A percentile compares a stretch with the other conserved stretches of the same genome.
phyloP scores from a whole-genome alignment of 176 grass and related monocot genomes.

The Dactylis glomerata region DNA sequence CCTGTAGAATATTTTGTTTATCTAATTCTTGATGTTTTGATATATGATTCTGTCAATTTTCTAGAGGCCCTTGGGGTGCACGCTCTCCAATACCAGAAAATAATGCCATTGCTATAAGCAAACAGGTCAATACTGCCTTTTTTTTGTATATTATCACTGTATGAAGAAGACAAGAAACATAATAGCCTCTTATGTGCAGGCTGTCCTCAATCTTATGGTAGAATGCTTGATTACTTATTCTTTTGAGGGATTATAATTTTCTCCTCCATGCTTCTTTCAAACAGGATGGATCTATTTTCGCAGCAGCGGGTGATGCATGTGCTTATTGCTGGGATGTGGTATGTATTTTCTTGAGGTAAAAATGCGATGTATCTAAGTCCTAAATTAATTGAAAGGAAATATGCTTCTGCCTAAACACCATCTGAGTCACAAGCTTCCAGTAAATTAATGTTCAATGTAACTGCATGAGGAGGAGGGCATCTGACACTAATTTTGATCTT shows the following conservation, averaged over 20 bases:
- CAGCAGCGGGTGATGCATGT: constrained; percentile 81
- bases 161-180: neutral
- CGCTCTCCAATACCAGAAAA: constrained; percentile 88
- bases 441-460: neutral
- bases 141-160: neutral
- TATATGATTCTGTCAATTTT: constrained; percentile 23
- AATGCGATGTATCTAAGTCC: constrained; percentile 7
- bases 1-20: neutral
- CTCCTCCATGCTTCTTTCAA: neutral
- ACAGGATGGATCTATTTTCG: constrained; percentile 89
- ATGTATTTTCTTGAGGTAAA: constrained; percentile 52
- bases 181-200: neutral
- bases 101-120: constrained; percentile 78
- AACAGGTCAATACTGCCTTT: constrained; percentile 56
- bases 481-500: neutral
- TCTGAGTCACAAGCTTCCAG: neutral
- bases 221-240: neutral
- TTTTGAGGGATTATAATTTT: neutral
- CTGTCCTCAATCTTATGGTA: neutral
- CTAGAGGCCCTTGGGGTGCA: constrained; percentile 80
- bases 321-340: constrained; percentile 95
- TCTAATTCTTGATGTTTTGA: constrained; percentile 5
- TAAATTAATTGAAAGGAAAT: constrained; percentile 15
- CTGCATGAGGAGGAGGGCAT: constrained; percentile 11
- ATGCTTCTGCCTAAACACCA: constrained; percentile 18